These are phyloP conservation scores for Fusarium pseudocircinatum DNA, from an alignment of 2,329 filamentous ascomycete genomes.

Conservation along the genomic window DNA sequence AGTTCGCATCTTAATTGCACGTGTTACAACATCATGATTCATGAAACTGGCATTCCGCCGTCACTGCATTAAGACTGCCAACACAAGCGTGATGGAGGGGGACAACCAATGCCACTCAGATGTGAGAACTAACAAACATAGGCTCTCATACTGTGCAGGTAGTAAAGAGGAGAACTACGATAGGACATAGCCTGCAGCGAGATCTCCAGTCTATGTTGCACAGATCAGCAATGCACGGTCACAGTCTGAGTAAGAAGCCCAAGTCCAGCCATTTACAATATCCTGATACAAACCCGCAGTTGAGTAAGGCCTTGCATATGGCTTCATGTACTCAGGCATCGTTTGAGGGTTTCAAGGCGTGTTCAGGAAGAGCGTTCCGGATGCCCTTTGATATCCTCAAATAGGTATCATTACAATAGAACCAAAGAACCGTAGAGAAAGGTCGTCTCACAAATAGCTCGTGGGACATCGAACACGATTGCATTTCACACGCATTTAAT, in stretches of 20 bases:
- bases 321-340: background rate
- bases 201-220: background rate
- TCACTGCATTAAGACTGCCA: slow-evolving; percentile 14
- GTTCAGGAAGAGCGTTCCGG: background rate
- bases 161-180: background rate
- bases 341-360: background rate
- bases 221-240: background rate
- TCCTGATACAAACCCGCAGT: background rate
- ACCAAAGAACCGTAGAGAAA: background rate
- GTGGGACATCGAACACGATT: background rate
- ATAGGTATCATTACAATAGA: background rate
- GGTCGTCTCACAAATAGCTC: background rate
- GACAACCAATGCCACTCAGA: background rate
- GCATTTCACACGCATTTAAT: background rate
- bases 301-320: background rate
- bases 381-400: background rate
- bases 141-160: background rate
- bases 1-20: background rate
- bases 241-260: background rate
- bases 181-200: background rate
- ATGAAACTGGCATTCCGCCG: background rate
- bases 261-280: background rate
- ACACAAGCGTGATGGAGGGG: slow-evolving; percentile 2
- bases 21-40: background rate
- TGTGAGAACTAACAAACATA: slow-evolving; percentile 1